phyloP scores from a whole-genome alignment of 371 early-diverging fungal species.

The Pancytospora epiphaga region DNA sequence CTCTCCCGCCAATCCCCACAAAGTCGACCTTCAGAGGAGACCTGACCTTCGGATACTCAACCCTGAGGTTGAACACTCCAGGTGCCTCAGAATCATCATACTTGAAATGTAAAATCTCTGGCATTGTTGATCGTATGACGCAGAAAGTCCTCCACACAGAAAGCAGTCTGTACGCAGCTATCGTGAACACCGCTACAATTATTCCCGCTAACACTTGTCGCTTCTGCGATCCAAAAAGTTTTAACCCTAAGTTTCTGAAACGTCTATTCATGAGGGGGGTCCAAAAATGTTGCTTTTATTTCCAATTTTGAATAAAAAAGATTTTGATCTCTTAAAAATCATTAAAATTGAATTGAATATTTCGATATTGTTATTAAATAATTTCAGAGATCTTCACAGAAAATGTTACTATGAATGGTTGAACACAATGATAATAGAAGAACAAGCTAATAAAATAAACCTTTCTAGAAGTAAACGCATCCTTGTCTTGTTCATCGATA shows the following conservation, averaged over 20 bases:
- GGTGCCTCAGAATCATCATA: background rate
- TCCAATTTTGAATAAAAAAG: background rate
- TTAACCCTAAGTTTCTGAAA: background rate
- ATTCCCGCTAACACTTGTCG: background rate
- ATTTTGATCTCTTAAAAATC: background rate
- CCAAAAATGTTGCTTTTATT: background rate
- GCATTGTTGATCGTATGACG: background rate
- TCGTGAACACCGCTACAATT: background rate
- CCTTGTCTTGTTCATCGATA: too few relatives aligned
- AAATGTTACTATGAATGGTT: background rate
- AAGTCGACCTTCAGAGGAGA: background rate
- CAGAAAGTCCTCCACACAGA: background rate
- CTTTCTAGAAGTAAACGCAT: too few relatives aligned
- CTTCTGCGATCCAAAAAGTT: background rate
- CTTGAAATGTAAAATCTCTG: background rate
- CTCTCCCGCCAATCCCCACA: background rate
- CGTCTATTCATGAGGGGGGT: background rate
- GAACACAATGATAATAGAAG: background rate
- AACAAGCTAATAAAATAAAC: too few relatives aligned
- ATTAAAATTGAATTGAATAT: background rate
- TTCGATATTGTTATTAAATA: background rate
- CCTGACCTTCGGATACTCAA: background rate
- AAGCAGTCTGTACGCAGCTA: background rate
- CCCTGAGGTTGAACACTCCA: background rate
- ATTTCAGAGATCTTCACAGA: background rate